Base-by-base conservation (phyloP, 257 asterid genomes). In the Striga asiatica region DNA sequence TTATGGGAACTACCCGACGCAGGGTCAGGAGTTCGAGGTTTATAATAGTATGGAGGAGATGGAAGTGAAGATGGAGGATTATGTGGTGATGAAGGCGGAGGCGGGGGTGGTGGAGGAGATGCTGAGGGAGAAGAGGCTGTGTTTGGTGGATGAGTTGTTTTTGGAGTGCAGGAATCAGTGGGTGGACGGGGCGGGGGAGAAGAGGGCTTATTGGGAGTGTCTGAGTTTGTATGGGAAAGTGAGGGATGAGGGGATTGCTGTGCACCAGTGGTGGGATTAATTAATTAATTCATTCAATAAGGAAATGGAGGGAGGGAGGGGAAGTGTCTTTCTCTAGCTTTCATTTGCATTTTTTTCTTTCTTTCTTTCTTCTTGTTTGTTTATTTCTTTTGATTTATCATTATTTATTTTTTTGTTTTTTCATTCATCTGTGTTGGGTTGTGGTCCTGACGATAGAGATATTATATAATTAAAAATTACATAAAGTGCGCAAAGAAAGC, bases 191-290 rank as follows among this genome's bases (percentile, higher is more conserved):
- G 68, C 61, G 12, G 67, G 67, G 9, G 71, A 20, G 14, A 66
- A 76, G 66, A 81, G 81, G 74, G 85, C 94, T 5, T 89, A 85
- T 64, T 89, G 97, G 96, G 86, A 85, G 66, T 89, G 95, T 50
- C 69, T 85, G 66, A 77, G 78, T 10, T 54, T 89, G 71, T 89
- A 89, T 67, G 95, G 97, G 6, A 69, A 72, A 50, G 75, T 89
- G 27, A 88, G 82, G 60, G 94, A 81, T 58, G 79, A 81, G 50
- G 93, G 94, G 23, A 67, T 84, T 74, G 94, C 94, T 38, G 94
- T 84, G 54, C 96, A 79, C 46, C 94, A 88, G 61, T 87, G 95
- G 89, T 89, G 97, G 97, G 78, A 66, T 47, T 75, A 66, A 80
- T 67, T 59, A 2, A 32, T 32, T 3, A 12, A 32, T 41, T 41